These are phyloP conservation scores for Saxispiralis lemnorum DNA, from an alignment of 495 filamentous ascomycete genomes.

Conservation along the genomic window DNA sequence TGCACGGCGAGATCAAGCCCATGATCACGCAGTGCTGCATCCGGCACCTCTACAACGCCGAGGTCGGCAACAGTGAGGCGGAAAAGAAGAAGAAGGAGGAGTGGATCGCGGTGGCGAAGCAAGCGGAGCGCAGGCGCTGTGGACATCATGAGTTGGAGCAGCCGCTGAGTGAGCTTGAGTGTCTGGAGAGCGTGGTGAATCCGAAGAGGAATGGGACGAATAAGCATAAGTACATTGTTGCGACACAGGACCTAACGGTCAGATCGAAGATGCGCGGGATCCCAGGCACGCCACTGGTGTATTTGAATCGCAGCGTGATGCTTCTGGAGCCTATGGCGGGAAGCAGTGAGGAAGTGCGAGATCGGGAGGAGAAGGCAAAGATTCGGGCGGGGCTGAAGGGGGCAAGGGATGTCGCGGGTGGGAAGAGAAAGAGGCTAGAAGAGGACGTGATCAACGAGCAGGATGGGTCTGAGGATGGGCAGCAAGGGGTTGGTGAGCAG, in stretches of 20 bases:
- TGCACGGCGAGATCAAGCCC: slow-evolving; percentile 72
- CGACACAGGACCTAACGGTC: slow-evolving; percentile 48
- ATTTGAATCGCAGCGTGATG: slow-evolving; percentile 75
- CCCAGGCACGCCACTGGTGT: slow-evolving; percentile 65
- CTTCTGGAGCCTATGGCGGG: slow-evolving; percentile 74
- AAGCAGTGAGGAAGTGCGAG: slow-evolving; percentile 40
- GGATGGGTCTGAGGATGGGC: slow-evolving; percentile 23
- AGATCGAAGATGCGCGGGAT: slow-evolving; percentile 36
- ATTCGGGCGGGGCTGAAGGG: slow-evolving; percentile 46
- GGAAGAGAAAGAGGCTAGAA: slow-evolving; percentile 29
- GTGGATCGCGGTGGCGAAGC: slow-evolving; percentile 51
- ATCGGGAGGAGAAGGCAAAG: slow-evolving; percentile 55
- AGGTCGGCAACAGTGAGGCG: not conserved
- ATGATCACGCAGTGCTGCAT: slow-evolving; percentile 35
- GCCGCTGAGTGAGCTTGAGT: slow-evolving; percentile 59
- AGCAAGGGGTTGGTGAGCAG: slow-evolving; percentile 12
- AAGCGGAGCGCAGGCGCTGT: slow-evolving; percentile 70
- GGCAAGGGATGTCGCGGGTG: slow-evolving; percentile 9
- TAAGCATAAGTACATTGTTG: slow-evolving; percentile 80
- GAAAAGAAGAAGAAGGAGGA: slow-evolving; percentile 9
- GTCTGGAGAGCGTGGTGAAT: slow-evolving; percentile 60
- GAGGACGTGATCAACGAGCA: slow-evolving; percentile 26
- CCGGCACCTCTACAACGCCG: slow-evolving; percentile 46
- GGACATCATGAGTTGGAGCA: slow-evolving; percentile 67
- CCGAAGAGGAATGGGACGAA: slow-evolving; percentile 52